Evolutionary conservation across 176 grass and related monocot genomes (phyloP).

Genomic region (Rhipidocladum racemiflorum): DNA sequence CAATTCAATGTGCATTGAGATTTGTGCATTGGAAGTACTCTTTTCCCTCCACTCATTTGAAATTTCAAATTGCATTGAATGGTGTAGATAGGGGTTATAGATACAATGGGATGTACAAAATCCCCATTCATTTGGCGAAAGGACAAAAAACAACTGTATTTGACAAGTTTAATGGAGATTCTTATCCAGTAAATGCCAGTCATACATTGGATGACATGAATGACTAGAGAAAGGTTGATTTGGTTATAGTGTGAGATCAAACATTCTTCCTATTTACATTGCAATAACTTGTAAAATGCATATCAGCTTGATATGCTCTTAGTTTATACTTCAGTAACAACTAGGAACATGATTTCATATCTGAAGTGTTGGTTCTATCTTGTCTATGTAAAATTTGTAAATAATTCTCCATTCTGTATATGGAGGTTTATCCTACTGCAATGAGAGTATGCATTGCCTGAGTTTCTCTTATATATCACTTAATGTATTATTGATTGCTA

Average conservation of each 20-base stretch:
- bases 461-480: background rate
- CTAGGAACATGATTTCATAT: background rate
- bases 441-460: background rate
- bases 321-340: background rate
- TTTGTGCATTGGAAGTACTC: too few relatives aligned
- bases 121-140: too few relatives aligned
- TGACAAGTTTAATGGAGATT: conserved; percentile 5
- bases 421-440: conserved; percentile 4
- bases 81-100: too few relatives aligned
- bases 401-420: background rate
- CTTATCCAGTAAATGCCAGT: background rate
- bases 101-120: too few relatives aligned
- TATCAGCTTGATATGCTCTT: background rate
- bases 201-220: conserved; percentile 3
- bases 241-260: background rate
- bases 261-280: background rate
- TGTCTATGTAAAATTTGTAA: conserved; percentile 15
- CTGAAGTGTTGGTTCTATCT: background rate
- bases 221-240: conserved; percentile 12
- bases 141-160: background rate
- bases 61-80: too few relatives aligned
- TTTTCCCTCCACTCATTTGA: too few relatives aligned
- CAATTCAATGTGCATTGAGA: too few relatives aligned
- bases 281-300: background rate
- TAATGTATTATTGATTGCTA: background rate